These are phyloP conservation scores for Scleroderma bovista DNA, from an alignment of 768 basidiomycete species.

Conservation along the genomic window DNA sequence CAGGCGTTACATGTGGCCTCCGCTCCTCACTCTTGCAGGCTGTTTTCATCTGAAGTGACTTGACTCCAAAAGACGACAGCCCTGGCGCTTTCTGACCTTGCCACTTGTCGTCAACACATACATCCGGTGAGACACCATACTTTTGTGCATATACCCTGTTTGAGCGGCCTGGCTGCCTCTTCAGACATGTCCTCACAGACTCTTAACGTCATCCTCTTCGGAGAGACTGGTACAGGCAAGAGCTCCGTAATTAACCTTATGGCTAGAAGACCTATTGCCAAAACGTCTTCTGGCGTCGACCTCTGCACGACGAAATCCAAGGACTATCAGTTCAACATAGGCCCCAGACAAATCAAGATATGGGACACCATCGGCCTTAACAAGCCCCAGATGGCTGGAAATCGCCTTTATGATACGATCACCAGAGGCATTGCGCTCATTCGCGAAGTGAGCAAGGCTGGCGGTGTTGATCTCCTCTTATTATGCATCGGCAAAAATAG, in stretches of 20 bases:
- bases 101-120: too few species aligned
- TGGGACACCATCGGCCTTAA: conserved; percentile 30
- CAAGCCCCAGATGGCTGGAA: conserved; percentile 23
- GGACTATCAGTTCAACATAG: conserved; percentile 17
- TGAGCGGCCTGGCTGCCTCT: not conserved
- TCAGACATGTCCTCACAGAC: conserved; percentile 1
- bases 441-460: conserved; percentile 16
- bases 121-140: not conserved
- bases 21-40: too few species aligned
- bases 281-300: conserved; percentile 26
- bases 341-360: conserved; percentile 10
- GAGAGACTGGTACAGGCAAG: conserved; percentile 33
- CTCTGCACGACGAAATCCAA: conserved; percentile 30
- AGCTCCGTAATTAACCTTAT: conserved; percentile 43
- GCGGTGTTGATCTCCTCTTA: conserved; percentile 30
- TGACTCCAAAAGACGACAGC: too few species aligned
- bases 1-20: too few species aligned
- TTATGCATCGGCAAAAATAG: conserved; percentile 34
- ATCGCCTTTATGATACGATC: conserved; percentile 23
- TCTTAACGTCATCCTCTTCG: conserved; percentile 27
- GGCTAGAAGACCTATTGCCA: conserved; percentile 22
- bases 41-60: too few species aligned
- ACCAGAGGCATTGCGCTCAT: conserved; percentile 24
- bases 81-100: too few species aligned
- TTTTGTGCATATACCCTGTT: not conserved